Base-by-base conservation (phyloP, 1,139 yeast genomes). In the Pichia sp. region DNA sequence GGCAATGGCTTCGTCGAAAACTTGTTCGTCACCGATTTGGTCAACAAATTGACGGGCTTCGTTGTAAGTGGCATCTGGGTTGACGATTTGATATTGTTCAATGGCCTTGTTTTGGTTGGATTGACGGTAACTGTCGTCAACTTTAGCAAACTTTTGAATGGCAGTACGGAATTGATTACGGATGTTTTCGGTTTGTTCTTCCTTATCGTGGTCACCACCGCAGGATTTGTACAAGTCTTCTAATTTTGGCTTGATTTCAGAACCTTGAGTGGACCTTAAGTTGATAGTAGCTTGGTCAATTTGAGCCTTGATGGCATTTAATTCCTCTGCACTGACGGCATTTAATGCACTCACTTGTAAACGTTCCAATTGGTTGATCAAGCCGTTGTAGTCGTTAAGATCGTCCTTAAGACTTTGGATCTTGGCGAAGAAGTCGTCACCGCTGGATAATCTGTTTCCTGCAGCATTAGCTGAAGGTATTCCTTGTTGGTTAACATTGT, bases 1-100 rank as follows among this genome's bases (percentile, higher is more conserved):
- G 76, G 89, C 74, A 58, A 93, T 76, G 15, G 97, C 97, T 69
- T 90, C 96, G 54, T 94, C 91, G 71, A 93, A 93, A 62, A 90
- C 86, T 69, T 91, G 98, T 65, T 86, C 89, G 47, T 90, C 85
- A 58, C 86, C 86, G 46, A 83, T 83, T 62, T 87, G 93, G 43
- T 61, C 53, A 36, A 64, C 63, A 50, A 62, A 61, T 59, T 85
- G 95, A 48, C 88, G 82, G 38, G 95, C 97, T 50, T 91, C 96
- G 42, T 78, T 88, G 28, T 86, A 88, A 20, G 94, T 78, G 27
- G 98, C 97, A 53, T 88, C 91, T 11, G 98, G 99, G 61, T 88
- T 89, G 53, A 93, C 93, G 61, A 93, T 87, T 64, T 82, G 82
- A 72, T 85, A 90, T 73, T 93, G 98, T 67, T 97, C 83, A 65